Conservation (phyloP, 345 rosid genomes). For the Cardamine resedifolia region DNA sequence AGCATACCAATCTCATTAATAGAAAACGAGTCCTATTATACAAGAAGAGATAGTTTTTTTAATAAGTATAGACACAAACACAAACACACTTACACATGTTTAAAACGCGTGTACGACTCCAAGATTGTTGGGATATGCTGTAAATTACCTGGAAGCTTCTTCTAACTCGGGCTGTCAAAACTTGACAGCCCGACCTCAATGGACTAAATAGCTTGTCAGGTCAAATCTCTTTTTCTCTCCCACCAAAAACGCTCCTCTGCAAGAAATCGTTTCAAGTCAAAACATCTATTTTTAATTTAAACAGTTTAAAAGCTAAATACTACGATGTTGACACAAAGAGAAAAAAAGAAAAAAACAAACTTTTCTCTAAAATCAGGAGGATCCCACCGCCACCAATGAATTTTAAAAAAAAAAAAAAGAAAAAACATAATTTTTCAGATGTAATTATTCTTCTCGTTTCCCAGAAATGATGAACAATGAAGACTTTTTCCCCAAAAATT, state of each 20-base stretch:
- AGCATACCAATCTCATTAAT: conserved; percentile 37
- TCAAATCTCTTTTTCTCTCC: conserved; percentile 22
- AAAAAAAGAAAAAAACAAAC: background rate
- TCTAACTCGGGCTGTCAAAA: conserved; percentile 36
- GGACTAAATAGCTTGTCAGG: conserved; percentile 7
- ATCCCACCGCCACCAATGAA: conserved; percentile 15
- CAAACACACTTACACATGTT: conserved; percentile 13
- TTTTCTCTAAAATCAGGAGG: background rate
- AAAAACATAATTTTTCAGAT: background rate
- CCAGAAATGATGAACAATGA: conserved; percentile 2
- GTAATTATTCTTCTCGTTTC: background rate
- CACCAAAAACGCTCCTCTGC: conserved; percentile 5
- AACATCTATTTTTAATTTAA: background rate
- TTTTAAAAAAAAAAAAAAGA: too few species aligned
- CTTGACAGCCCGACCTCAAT: conserved; percentile 36
- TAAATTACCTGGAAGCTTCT: conserved; percentile 33
- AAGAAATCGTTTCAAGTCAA: conserved; percentile 17
- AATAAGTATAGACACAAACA: background rate
- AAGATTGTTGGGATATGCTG: conserved; percentile 15
- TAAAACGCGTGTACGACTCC: conserved; percentile 28
- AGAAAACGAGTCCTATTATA: conserved; percentile 6
- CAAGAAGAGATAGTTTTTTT: background rate
- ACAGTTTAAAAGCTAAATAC: background rate
- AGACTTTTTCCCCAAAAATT: background rate
- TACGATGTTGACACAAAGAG: conserved; percentile 32